A percentile compares a stretch with the other conserved stretches of the same genome.
Evolutionary conservation across 768 basidiomycete species (phyloP).

Genomic region (Imleria badia): DNA sequence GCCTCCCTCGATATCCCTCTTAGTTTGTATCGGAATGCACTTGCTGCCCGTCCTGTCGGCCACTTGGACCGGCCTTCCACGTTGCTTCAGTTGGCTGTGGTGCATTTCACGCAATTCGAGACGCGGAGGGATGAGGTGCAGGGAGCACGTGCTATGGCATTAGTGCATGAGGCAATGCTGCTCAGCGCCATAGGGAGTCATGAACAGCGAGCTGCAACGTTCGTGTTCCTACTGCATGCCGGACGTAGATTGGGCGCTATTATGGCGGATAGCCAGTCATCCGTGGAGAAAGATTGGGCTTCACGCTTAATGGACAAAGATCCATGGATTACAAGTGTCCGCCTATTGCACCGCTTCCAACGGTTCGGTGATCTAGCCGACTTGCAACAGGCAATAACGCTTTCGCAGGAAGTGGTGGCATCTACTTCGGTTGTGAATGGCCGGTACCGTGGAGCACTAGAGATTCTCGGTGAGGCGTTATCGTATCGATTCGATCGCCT

Average conservation of each 20-base stretch:
- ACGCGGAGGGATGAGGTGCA: not conserved
- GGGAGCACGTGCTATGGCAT: not conserved
- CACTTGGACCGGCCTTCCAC: constrained; percentile 1
- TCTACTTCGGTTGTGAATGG: no score
- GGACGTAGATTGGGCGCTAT: no score
- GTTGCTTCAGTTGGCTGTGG: not conserved
- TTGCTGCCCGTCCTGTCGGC: not conserved
- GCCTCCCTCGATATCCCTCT: no score
- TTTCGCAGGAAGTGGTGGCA: no score
- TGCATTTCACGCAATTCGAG: not conserved
- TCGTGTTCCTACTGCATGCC: not conserved
- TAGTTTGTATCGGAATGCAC: not conserved
- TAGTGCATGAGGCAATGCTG: not conserved
- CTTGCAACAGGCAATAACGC: no score
- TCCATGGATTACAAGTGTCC: no score
- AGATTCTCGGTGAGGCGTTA: not conserved
- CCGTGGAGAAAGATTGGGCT: no score
- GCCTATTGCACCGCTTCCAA: no score
- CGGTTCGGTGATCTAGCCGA: no score
- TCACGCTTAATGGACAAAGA: no score
- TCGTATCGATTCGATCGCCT: no score
- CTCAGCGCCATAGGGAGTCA: not conserved
- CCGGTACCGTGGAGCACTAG: not conserved
- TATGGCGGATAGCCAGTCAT: no score
- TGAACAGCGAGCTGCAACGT: not conserved